Conservation (phyloP, 495 filamentous ascomycete species). For the Aspergillus wentii region DNA sequence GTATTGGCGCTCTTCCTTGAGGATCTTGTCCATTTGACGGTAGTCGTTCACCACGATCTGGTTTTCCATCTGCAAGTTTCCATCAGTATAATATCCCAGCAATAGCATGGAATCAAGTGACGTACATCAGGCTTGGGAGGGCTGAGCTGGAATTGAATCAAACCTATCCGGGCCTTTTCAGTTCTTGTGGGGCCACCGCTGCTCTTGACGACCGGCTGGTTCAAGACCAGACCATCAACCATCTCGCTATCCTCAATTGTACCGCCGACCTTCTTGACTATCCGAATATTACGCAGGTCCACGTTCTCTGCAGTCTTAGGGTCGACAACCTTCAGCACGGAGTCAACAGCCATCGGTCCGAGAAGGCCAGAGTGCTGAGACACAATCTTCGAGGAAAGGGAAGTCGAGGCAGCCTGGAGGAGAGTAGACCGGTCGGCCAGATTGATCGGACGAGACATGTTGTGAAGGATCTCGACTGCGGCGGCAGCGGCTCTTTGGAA, state of each 20-base stretch:
- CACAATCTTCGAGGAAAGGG: slow-evolving; percentile 97
- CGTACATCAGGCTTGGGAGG: slow-evolving; percentile 94
- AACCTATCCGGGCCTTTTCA: slow-evolving; percentile 94
- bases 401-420: slow-evolving; percentile 93
- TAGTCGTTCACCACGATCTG: slow-evolving; percentile 99
- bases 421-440: slow-evolving; percentile 83
- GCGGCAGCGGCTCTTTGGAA: slow-evolving; percentile 92
- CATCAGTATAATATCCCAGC: neutral
- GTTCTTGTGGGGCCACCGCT: slow-evolving; percentile 87
- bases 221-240: slow-evolving; percentile 89
- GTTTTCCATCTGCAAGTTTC: slow-evolving; percentile 80
- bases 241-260: slow-evolving; percentile 98
- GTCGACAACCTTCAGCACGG: slow-evolving; percentile 91
- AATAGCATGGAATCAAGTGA: slow-evolving; percentile 5
- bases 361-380: slow-evolving; percentile 90
- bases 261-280: slow-evolving; percentile 96
- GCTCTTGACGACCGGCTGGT: slow-evolving; percentile 89
- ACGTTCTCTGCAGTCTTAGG: slow-evolving; percentile 93
- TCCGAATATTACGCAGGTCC: slow-evolving; percentile 90
- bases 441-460: slow-evolving; percentile 92
- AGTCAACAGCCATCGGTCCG: slow-evolving; percentile 94
- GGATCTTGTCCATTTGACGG: slow-evolving; percentile 99
- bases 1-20: slow-evolving; percentile 98
- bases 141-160: slow-evolving; percentile 98
- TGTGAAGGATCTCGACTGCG: slow-evolving; percentile 83